Evolutionary conservation across 2,329 filamentous ascomycete genomes (phyloP), one percentile per base, ranked within the genome.

Genomic region (Ophiostoma sp.): DNA sequence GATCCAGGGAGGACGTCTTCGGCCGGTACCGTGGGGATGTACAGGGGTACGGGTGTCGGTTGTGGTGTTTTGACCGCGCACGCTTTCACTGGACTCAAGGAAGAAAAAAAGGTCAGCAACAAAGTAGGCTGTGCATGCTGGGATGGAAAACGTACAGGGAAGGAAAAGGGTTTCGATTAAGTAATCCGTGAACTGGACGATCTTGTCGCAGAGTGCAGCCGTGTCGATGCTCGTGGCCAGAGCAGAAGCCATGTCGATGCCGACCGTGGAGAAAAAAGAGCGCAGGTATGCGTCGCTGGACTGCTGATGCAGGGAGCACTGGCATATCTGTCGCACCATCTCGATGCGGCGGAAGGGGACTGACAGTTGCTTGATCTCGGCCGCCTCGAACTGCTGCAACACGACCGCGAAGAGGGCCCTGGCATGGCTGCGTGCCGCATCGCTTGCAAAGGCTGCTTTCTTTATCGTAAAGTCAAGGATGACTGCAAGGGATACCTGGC

Each of bases 321-420:
- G 64, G 64, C 40, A 27, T 8, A 58, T 66, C 36, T 55, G 64
- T 11, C 64, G 47, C 38, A 58, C 64, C 64, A 66, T 66, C 64
- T 66, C 64, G 64, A 66, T 42, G 36, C 64, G 64, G 42, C 36
- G 64, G 47, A 55, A 66, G 18, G 64, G 64, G 36, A 58, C 14
- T 42, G 38, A 12, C 47, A 66, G 27, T 18, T 55, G 36, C 36
- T 44, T 38, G 16, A 42, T 27, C 16, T 66, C 47, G 38, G 36
- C 47, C 47, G 47, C 64, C 36, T 66, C 47, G 14, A 66, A 11
- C 47, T 42, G 47, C 47, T 58, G 64, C 16, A 66, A 16, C 47
- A 66, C 64, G 0, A 38, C 64, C 45, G 36, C 36, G 14, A 66
- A 66, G 47, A 66, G 38, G 16, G 64, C 47, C 64, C 4, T 27